Evolutionary conservation across 2,329 filamentous ascomycete species (phyloP).

Genomic region (Diplodia scrobiculata): DNA sequence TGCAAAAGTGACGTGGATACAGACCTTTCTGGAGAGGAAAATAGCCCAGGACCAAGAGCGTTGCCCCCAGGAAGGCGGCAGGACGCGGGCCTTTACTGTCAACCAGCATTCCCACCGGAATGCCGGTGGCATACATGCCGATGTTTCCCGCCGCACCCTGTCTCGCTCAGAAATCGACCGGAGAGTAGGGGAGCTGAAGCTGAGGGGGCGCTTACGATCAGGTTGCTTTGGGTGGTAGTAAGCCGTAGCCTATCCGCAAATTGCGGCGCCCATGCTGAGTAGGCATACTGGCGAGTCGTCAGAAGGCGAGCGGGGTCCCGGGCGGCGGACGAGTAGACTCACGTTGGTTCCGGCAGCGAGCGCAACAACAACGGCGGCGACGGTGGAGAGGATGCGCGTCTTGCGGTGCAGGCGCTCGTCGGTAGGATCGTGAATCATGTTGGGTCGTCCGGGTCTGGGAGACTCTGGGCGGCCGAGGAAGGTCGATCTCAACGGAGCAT

Average conservation of each 20-base stretch:
- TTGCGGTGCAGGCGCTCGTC: constrained; percentile 57
- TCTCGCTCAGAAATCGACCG: constrained; percentile 38
- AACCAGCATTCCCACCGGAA: constrained; percentile 85
- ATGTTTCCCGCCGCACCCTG: constrained; percentile 72
- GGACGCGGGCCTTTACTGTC: constrained; percentile 79
- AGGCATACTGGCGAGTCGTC: constrained; percentile 77
- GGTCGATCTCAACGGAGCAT: constrained; percentile 2
- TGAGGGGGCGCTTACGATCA: constrained; percentile 66
- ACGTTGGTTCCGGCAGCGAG: constrained; percentile 94
- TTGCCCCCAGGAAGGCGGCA: constrained; percentile 72
- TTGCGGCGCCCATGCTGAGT: constrained; percentile 96
- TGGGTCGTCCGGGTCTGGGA: constrained; percentile 19
- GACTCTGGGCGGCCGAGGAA: constrained; percentile 11
- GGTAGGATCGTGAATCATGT: constrained; percentile 30
- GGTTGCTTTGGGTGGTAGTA: constrained; percentile 87
- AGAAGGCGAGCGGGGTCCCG: not conserved
- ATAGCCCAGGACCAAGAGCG: constrained; percentile 77
- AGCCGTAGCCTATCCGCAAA: constrained; percentile 85
- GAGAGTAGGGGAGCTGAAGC: constrained; percentile 16
- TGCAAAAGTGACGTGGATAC: constrained; percentile 18
- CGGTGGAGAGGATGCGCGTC: constrained; percentile 76
- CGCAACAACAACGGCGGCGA: constrained; percentile 80
- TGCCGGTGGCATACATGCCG: constrained; percentile 90
- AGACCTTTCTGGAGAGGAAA: constrained; percentile 71
- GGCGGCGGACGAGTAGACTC: constrained; percentile 38